Evolutionary conservation across 176 grass and related monocot species (phyloP).

Genomic region (Alopecurus myosuroides): DNA sequence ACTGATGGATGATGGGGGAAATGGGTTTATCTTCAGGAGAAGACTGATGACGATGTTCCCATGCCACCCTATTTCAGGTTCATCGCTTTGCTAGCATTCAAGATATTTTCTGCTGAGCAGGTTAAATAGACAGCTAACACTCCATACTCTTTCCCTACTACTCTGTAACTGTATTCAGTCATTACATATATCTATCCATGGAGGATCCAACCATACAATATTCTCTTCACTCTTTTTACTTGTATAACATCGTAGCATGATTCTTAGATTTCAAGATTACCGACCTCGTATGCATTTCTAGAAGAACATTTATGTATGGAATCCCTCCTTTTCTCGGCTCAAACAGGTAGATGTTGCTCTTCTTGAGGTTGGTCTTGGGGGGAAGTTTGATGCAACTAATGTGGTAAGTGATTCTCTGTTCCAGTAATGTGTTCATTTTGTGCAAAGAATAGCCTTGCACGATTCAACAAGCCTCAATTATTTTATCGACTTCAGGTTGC

Average conservation of each 20-base stretch:
- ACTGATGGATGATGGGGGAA: conserved; percentile 20
- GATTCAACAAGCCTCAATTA: neutral
- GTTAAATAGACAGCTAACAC: conserved; percentile 15
- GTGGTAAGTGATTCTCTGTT: conserved; percentile 52
- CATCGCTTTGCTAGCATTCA: conserved; percentile 82
- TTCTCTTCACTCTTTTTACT: neutral
- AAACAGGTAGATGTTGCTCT: conserved; percentile 91
- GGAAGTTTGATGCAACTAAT: conserved; percentile 96
- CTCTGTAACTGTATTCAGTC: neutral
- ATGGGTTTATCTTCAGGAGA: conserved; percentile 59
- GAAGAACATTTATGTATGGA: neutral
- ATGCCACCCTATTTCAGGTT: conserved; percentile 98
- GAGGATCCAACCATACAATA: neutral
- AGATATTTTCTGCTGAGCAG: conserved; percentile 94
- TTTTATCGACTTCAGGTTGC: neutral
- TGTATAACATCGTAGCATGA: neutral
- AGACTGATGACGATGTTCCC: conserved; percentile 83
- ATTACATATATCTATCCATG: neutral
- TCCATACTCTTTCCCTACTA: neutral
- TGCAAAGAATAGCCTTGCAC: neutral
- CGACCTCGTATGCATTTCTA: neutral
- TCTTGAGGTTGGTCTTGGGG: conserved; percentile 97
- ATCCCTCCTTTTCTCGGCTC: neutral
- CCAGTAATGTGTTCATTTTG: neutral
- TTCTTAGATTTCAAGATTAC: neutral